phyloP scores from a whole-genome alignment of 306 rosid genomes.

The Purshia tridentata region DNA sequence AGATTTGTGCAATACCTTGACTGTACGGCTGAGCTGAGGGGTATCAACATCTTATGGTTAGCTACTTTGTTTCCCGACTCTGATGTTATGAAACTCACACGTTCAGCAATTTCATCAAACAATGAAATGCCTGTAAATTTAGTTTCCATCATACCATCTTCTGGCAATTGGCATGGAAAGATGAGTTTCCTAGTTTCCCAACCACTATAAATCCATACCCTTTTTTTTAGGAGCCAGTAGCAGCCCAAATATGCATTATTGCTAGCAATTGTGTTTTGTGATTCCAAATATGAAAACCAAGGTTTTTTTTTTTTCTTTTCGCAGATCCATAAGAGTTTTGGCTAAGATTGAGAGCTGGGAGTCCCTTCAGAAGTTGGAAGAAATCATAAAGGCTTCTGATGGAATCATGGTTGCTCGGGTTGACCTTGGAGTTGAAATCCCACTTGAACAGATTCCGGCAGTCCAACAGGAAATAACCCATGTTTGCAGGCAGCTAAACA shows the following conservation, averaged over 20 bases:
- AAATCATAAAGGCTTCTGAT: constrained; percentile 73
- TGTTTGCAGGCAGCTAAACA: constrained; percentile 76
- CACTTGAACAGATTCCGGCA: constrained; percentile 81
- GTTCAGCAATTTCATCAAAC: too few relatives aligned
- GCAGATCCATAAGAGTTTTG: constrained; percentile 67
- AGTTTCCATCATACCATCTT: too few relatives aligned
- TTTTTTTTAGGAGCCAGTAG: neutral
- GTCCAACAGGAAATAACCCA: constrained; percentile 66
- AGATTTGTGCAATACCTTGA: too few relatives aligned
- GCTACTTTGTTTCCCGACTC: too few relatives aligned
- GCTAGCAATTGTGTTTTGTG: neutral
- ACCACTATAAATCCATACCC: neutral
- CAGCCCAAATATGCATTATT: neutral
- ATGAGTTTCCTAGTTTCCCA: neutral
- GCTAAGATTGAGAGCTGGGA: constrained; percentile 91
- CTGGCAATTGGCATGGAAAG: too few relatives aligned
- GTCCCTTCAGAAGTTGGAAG: constrained; percentile 67
- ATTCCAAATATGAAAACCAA: constrained; percentile 4
- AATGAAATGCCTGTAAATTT: too few relatives aligned
- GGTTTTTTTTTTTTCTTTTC: constrained; percentile 22
- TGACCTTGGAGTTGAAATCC: constrained; percentile 89
- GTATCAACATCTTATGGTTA: too few relatives aligned
- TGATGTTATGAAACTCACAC: too few relatives aligned
- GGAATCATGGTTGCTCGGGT: constrained; percentile 94
- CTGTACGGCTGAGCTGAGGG: too few relatives aligned